A percentile compares a stretch with the other conserved stretches of the same genome.
Conservation (phyloP, 2,329 filamentous ascomycete genomes). For the Ophiostoma quercus region DNA sequence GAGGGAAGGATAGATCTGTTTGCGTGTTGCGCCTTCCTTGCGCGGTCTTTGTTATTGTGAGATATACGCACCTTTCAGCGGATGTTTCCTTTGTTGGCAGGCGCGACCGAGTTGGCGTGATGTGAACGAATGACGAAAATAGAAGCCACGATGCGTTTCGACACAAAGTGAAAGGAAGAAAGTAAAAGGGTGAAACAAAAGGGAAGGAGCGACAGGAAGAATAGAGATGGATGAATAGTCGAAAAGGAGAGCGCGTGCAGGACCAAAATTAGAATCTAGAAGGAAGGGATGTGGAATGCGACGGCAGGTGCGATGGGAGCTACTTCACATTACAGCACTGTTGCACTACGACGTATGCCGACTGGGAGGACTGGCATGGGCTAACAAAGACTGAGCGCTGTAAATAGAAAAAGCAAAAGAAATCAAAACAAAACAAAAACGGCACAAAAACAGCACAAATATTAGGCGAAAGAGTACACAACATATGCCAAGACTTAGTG, state of each 20-base stretch:
- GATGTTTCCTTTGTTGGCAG: not conserved
- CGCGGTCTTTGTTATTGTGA: not conserved
- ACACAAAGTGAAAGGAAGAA: not conserved
- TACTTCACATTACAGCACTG: not conserved
- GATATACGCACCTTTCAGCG: not conserved
- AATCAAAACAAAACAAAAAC: slow-evolving; percentile 16
- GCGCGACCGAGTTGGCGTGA: not conserved
- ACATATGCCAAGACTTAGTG: not conserved
- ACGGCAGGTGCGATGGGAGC: not conserved
- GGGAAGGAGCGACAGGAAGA: slow-evolving; percentile 7
- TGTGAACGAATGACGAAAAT: not conserved
- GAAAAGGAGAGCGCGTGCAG: not conserved
- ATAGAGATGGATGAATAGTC: not conserved
- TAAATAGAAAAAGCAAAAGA: slow-evolving; percentile 9
- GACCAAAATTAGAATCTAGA: not conserved
- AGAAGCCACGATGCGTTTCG: slow-evolving; percentile 8
- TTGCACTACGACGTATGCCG: not conserved
- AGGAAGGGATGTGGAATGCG: not conserved
- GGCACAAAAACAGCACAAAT: not conserved
- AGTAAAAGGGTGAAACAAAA: not conserved
- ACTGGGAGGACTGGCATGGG: not conserved
- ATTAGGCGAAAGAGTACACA: not conserved
- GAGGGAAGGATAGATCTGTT: not conserved
- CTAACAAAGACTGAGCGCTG: not conserved
- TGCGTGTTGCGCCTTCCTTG: slow-evolving; percentile 3